Base-by-base conservation (phyloP, 2,329 filamentous ascomycete species). In the Penicillium olsonii region DNA sequence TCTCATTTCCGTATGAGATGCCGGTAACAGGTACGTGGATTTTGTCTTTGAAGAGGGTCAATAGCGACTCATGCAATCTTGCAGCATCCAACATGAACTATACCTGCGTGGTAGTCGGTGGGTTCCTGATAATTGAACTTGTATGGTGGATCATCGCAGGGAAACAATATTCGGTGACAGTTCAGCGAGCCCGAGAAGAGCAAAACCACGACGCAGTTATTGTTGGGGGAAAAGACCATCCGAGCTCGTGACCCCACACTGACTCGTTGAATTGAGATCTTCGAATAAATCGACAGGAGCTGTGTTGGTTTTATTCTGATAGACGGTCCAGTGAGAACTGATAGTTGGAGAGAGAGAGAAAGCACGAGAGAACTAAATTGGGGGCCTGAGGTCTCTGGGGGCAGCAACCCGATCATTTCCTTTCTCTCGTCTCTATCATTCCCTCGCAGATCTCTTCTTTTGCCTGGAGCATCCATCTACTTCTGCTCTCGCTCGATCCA, bases 181-280 rank as follows among this genome's bases (percentile, higher is more conserved):
- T 76, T 56, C 62, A 66, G 18, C 68, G 70, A 42, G 63, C 59
- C 8, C 57, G 50, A 37, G 71, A 95, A 89, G 53, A 96, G 77
- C 69, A n/a, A 9, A 48, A 5, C 1, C 6, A 15, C n/a, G 24
- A 48, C 4, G 19, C 24, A n/a, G 14, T 43, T 5, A 22, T 42
- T 14, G 15, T 9, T 6, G 11, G 27, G n/a, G 14, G 37, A 29
- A 5, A 11, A 31, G n/a, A 31, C 4, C 12, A 31, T n/a, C 29
- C 29, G 12, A 31, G 12, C 29, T n/a, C 29, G 29, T 31, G 4
- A 31, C 22, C 8, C 22, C 22, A 8, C 8, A 24, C 8, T 24
- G 5, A 24, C 22, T 4, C 22, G 22, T 24, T 24, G 22, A 24
- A 5, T 8, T 24, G 22, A 24, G n/a, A n/a, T n/a, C n/a, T n/a